A percentile compares a stretch with the other conserved stretches of the same genome.
Evolutionary conservation across 139 green algal genomes (phyloP).

Genomic region (Pseudopediastrum boryanum): DNA sequence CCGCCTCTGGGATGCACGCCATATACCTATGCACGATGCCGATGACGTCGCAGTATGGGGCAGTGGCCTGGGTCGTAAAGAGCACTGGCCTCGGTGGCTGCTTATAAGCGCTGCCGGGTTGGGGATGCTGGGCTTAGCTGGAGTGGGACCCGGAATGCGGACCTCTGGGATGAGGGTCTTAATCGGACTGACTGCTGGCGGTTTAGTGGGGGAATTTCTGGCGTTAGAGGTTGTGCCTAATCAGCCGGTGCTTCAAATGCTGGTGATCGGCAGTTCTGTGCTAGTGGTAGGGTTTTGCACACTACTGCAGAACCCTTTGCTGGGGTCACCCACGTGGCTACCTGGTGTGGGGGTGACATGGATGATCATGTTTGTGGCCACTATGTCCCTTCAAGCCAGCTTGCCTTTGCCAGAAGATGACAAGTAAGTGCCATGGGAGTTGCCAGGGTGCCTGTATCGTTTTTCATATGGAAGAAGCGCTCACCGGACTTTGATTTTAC

Average conservation of each 20-base stretch:
- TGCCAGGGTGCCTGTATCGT: no score
- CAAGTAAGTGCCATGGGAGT: no score
- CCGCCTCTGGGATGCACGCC: slow-evolving; percentile 88
- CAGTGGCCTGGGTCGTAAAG: slow-evolving; percentile 53
- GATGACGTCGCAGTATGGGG: slow-evolving; percentile 90
- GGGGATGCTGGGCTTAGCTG: slow-evolving; percentile 12
- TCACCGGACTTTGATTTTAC: no score
- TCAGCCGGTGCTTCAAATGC: slow-evolving; percentile 70
- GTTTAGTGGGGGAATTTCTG: slow-evolving; percentile 83
- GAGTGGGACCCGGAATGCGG: slow-evolving; percentile 12
- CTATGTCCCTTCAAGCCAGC: slow-evolving; percentile 57
- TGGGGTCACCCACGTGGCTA: slow-evolving; percentile 50
- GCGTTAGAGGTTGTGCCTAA: slow-evolving; percentile 85
- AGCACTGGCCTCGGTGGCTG: slow-evolving; percentile 89
- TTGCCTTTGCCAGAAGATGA: slow-evolving; percentile 19
- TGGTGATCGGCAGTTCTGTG: slow-evolving; percentile 62
- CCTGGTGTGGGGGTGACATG: slow-evolving; percentile 66
- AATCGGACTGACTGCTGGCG: slow-evolving; percentile 38
- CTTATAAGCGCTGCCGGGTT: slow-evolving; percentile 61
- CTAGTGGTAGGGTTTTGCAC: slow-evolving; percentile 71
- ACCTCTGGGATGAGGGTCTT: slow-evolving; percentile 22
- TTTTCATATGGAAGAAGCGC: no score
- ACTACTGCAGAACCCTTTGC: slow-evolving; percentile 71
- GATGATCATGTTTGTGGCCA: slow-evolving; percentile 50
- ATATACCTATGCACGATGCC: slow-evolving; percentile 80